phyloP scores from a whole-genome alignment of 148 eudicot genomes.

The Diospyros kaki region DNA sequence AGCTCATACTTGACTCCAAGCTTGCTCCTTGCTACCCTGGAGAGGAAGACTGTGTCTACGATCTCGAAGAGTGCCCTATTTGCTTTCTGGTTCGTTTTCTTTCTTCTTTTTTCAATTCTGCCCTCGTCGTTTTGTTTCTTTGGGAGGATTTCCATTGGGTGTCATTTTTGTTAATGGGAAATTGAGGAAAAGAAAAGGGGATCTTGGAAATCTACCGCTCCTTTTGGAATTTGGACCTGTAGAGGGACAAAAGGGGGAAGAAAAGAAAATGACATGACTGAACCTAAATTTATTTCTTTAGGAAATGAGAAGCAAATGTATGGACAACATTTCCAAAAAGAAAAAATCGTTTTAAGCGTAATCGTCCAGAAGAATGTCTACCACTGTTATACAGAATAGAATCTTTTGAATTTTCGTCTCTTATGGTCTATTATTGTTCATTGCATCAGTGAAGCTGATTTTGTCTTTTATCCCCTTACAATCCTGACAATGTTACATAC shows the following conservation, averaged over 20 bases:
- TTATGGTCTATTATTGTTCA: not conserved
- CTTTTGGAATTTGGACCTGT: too few relatives aligned
- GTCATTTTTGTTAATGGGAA: not conserved
- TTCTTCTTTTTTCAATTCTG: not conserved
- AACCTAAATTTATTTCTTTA: too few relatives aligned
- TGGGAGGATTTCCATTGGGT: not conserved
- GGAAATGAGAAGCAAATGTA: too few relatives aligned
- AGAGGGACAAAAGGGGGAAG: too few relatives aligned
- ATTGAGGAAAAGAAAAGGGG: not conserved
- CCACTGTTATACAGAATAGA: too few relatives aligned
- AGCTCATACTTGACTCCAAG: constrained; percentile 90
- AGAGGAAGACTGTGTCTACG: constrained; percentile 61
- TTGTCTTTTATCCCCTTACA: not conserved
- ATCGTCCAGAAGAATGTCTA: too few relatives aligned
- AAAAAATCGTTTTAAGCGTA: too few relatives aligned
- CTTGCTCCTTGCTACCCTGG: constrained; percentile 97
- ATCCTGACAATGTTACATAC: not conserved
- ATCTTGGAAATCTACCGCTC: not conserved
- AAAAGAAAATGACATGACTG: too few relatives aligned
- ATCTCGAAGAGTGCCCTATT: constrained; percentile 90
- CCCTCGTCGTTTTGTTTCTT: not conserved
- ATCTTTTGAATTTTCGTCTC: not conserved
- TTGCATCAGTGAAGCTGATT: not conserved
- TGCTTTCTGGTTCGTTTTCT: constrained; percentile 78
- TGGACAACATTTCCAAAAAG: too few relatives aligned